Conservation (phyloP, 306 rosid genomes). For the Canavalia gladiata region DNA sequence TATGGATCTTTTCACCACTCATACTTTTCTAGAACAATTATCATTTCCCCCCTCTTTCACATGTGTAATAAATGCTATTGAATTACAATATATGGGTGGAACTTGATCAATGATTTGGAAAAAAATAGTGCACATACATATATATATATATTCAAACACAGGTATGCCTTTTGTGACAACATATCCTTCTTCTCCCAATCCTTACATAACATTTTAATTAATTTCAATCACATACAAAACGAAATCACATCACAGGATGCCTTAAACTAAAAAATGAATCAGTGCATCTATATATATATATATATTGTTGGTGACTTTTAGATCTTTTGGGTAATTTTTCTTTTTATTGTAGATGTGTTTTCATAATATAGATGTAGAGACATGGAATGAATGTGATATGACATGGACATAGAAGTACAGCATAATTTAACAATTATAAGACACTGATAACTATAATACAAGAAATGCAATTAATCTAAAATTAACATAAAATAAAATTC, state of each 20-base stretch:
- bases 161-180: neutral
- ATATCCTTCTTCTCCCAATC: neutral
- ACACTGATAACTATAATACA: neutral
- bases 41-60: neutral
- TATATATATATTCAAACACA: neutral
- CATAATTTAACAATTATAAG: neutral
- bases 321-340: neutral
- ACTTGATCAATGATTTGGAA: neutral
- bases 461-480: neutral
- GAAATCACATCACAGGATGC: neutral
- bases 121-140: neutral
- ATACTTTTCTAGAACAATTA: neutral
- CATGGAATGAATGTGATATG: neutral
- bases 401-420: neutral
- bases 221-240: neutral
- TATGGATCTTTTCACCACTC: neutral
- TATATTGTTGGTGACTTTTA: slow-evolving; percentile 4
- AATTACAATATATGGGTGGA: neutral
- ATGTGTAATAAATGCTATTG: neutral
- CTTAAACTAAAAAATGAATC: neutral
- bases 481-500: neutral
- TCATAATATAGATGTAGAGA: neutral
- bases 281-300: neutral
- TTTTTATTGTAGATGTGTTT: neutral
- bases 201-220: neutral